Conservation (phyloP, 2,329 filamentous ascomycete species). For the Colletotrichum trifolii region DNA sequence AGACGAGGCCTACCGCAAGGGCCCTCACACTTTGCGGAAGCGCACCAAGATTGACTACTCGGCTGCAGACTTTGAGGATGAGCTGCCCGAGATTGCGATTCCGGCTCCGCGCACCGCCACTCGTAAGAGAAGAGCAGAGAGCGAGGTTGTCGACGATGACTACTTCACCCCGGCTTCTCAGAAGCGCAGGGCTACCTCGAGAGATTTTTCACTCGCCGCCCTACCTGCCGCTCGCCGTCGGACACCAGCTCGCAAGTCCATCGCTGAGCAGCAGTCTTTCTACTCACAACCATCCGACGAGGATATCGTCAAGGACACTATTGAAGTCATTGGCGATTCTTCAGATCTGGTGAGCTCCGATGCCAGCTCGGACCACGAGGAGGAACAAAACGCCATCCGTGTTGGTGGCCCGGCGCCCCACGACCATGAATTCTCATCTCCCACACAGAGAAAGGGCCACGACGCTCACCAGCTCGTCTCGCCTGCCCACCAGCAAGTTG, state of each 20-base stretch:
- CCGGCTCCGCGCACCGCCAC: constrained; percentile 40
- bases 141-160: constrained; percentile 33
- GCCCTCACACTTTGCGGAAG: constrained; percentile 68
- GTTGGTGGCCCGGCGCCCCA: constrained; percentile 6
- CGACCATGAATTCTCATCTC: constrained; percentile 23
- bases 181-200: constrained; percentile 35
- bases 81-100: constrained; percentile 43
- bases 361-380: constrained; percentile 39
- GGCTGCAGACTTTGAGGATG: constrained; percentile 63
- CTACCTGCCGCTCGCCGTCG: constrained; percentile 46
- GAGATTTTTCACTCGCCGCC: constrained; percentile 33
- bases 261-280: constrained; percentile 39
- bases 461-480: neutral
- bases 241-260: constrained; percentile 52
- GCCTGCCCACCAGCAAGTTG: neutral
- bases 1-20: constrained; percentile 63
- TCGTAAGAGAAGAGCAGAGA: constrained; percentile 47
- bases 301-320: constrained; percentile 67
- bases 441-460: constrained; percentile 23
- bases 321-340: constrained; percentile 62
- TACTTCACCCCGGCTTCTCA: constrained; percentile 27
- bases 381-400: constrained; percentile 23
- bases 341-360: constrained; percentile 45
- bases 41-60: constrained; percentile 68
- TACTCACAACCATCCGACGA: constrained; percentile 43